A percentile compares a stretch with the other conserved stretches of the same genome.
phyloP scores from a whole-genome alignment of 2,329 filamentous ascomycete species.

The Aspergillus vadensis region DNA sequence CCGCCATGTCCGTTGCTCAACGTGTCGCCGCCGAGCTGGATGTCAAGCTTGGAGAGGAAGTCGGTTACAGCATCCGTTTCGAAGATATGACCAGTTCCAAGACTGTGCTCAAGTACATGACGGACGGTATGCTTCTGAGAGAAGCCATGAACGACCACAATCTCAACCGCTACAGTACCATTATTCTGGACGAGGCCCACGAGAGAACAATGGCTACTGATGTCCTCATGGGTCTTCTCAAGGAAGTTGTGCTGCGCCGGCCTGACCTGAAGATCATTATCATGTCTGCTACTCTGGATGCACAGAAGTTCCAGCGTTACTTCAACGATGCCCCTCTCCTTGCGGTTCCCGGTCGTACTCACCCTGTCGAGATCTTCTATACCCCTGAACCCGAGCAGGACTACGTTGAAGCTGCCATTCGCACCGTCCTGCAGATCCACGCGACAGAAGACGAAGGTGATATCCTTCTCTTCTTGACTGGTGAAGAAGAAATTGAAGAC shows the following conservation, averaged over 20 bases:
- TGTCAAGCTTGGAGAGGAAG: constrained; percentile 86
- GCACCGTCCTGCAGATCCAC: constrained; percentile 96
- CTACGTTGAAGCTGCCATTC: constrained; percentile 91
- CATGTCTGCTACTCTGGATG: constrained; percentile 97
- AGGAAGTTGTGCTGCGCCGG: constrained; percentile 79
- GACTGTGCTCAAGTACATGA: constrained; percentile 99
- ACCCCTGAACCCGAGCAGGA: constrained; percentile 94
- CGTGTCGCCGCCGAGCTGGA: constrained; percentile 98
- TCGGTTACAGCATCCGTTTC: constrained; percentile 98
- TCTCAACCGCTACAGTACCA: constrained; percentile 89
- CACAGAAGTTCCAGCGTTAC: constrained; percentile 96
- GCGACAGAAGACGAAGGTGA: constrained; percentile 90
- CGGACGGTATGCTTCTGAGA: constrained; percentile 94
- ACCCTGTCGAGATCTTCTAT: constrained; percentile 98
- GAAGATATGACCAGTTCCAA: constrained; percentile 88
- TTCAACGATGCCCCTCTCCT: constrained; percentile 93
- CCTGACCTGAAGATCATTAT: constrained; percentile 96
- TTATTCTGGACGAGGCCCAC: constrained; percentile 98
- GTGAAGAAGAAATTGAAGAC: constrained; percentile 98
- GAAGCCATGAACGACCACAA: constrained; percentile 97
- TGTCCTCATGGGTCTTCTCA: constrained; percentile 94
- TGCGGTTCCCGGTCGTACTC: constrained; percentile 89
- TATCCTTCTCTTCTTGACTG: constrained; percentile 90
- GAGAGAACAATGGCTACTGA: constrained; percentile 96
- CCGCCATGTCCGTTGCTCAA: constrained; percentile 97